These are phyloP conservation scores for Periconia sp. DNA, from an alignment of 2,329 filamentous ascomycete species.

Conservation along the genomic window DNA sequence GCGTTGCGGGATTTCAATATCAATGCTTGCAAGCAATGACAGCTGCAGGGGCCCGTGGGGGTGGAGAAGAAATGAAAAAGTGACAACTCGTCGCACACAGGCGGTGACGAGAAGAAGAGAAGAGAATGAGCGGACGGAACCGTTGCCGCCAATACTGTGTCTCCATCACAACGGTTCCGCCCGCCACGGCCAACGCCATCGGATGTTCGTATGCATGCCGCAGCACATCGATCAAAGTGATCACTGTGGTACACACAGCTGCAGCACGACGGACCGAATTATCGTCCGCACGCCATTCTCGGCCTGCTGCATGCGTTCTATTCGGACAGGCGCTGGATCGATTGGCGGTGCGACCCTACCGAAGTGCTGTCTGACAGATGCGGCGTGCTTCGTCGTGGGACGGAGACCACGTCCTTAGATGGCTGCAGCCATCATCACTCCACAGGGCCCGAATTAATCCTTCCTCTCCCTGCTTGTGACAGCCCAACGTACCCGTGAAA, in stretches of 20 bases:
- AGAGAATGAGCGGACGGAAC: background rate
- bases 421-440: no score
- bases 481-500: no score
- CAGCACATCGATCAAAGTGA: conserved; percentile 17
- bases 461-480: no score
- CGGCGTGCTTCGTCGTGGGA: conserved; percentile 16
- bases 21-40: conserved; percentile 23
- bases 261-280: conserved; percentile 17
- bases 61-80: conserved; percentile 14
- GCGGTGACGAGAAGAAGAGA: background rate
- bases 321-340: conserved; percentile 16
- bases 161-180: conserved; percentile 17
- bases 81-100: conserved; percentile 10
- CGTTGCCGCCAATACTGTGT: conserved; percentile 5
- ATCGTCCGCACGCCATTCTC: conserved; percentile 23
- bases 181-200: conserved; percentile 6
- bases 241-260: conserved; percentile 8
- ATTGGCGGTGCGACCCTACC: conserved; percentile 17
- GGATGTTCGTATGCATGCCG: conserved; percentile 17
- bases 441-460: no score
- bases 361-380: conserved; percentile 22
- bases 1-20: background rate
- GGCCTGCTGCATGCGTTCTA: conserved; percentile 18
- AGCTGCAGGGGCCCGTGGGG: conserved; percentile 15
- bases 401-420: background rate